Percentiles rank a stretch among this genome's conserved stretches.
Evolutionary conservation across 2,329 filamentous ascomycete species (phyloP).

Genomic region (Penicillium sp.): DNA sequence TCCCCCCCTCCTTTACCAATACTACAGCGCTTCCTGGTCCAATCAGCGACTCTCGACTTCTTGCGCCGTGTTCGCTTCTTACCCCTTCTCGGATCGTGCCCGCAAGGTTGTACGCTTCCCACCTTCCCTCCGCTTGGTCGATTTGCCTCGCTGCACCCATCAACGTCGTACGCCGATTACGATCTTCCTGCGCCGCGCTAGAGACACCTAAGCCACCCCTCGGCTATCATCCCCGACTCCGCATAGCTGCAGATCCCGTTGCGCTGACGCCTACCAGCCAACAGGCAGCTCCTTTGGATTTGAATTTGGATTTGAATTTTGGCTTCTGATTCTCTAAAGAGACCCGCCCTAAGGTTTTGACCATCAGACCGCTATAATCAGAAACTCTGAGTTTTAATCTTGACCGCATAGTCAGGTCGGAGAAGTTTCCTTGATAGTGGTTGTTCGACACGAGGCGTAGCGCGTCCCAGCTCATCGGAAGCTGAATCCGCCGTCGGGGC

Average conservation of each 20-base stretch:
- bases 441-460: conserved; percentile 10
- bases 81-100: conserved; percentile 13
- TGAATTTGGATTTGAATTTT: background rate
- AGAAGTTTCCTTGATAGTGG: conserved; percentile 1
- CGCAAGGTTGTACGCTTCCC: conserved; percentile 19
- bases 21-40: conserved; percentile 24
- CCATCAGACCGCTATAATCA: conserved; percentile 6
- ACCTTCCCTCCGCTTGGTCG: conserved; percentile 14
- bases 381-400: background rate
- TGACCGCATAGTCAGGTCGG: conserved; percentile 3
- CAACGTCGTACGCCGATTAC: conserved; percentile 13
- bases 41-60: conserved; percentile 17
- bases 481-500: conserved; percentile 20
- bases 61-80: conserved; percentile 9
- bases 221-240: background rate
- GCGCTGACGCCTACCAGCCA: conserved; percentile 3
- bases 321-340: background rate
- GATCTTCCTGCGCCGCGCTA: conserved; percentile 14
- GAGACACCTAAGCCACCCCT: conserved; percentile 2
- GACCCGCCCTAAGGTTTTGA: conserved; percentile 12
- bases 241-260: conserved; percentile 10
- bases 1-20: conserved; percentile 13
- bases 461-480: conserved; percentile 9
- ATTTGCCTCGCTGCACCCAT: conserved; percentile 11
- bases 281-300: conserved; percentile 1